Evolutionary conservation across 768 basidiomycete genomes (phyloP).

Genomic region (Tylopilus plumbeoviolaceoides): DNA sequence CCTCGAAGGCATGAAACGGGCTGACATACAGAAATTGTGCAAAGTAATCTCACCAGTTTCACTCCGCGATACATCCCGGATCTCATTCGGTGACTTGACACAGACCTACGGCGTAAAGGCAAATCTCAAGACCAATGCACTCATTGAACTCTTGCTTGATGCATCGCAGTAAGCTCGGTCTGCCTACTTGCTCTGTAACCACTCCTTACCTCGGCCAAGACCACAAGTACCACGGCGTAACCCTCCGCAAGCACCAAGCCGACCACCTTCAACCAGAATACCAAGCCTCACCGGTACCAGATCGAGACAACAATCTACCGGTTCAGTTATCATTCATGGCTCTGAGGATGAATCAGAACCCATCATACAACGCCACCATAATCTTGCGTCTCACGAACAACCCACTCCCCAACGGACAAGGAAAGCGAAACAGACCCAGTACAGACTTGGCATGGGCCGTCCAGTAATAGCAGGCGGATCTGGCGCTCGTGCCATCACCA

Average conservation of each 20-base stretch:
- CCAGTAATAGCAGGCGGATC: constrained; percentile 62
- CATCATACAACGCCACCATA: constrained; percentile 19
- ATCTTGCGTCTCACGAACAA: constrained; percentile 13
- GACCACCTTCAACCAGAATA: constrained; percentile 32
- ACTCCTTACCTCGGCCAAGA: constrained; percentile 32
- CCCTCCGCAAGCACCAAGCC: constrained; percentile 19
- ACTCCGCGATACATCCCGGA: constrained; percentile 10
- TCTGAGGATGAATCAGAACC: constrained; percentile 42
- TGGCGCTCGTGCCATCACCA: constrained; percentile 64
- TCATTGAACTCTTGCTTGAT: constrained; percentile 71
- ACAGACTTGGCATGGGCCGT: constrained; percentile 65
- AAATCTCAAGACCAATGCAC: constrained; percentile 74
- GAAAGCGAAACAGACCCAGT: constrained; percentile 71
- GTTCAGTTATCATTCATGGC: constrained; percentile 36
- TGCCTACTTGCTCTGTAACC: constrained; percentile 30
- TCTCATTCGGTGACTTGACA: constrained; percentile 10
- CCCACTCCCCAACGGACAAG: constrained; percentile 41
- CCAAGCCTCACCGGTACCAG: constrained; percentile 26
- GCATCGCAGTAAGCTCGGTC: constrained; percentile 38
- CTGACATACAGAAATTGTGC: constrained; percentile 53
- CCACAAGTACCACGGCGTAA: constrained; percentile 23
- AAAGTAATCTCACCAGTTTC: constrained; percentile 43
- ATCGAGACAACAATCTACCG: constrained; percentile 30
- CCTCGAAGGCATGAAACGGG: constrained; percentile 51
- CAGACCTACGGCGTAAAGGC: constrained; percentile 80